These are phyloP conservation scores for Wickerhamomyces bisporus DNA, from an alignment of 805 yeast species.

Conservation along the genomic window DNA sequence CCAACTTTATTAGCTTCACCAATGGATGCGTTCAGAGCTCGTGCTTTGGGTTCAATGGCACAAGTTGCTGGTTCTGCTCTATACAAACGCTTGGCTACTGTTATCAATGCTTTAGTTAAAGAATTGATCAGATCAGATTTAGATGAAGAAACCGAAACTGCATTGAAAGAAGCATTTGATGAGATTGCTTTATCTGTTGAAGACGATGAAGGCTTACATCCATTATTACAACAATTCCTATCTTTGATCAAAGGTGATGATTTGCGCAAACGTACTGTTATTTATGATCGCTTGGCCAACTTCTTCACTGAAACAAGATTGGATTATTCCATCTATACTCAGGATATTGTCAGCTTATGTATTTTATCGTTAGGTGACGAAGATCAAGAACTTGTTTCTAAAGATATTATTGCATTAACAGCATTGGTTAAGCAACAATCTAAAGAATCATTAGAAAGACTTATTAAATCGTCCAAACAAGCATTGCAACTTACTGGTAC, in stretches of 20 bases:
- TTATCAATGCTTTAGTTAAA: constrained; percentile 69
- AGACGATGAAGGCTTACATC: constrained; percentile 75
- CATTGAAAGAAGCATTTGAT: constrained; percentile 54
- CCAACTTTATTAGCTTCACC: constrained; percentile 83
- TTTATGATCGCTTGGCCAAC: constrained; percentile 60
- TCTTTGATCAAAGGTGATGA: constrained; percentile 75
- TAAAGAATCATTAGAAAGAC: constrained; percentile 69
- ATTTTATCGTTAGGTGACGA: constrained; percentile 70
- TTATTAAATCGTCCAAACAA: constrained; percentile 77
- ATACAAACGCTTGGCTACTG: constrained; percentile 63
- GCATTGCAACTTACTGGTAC: constrained; percentile 63
- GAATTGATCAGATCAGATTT: constrained; percentile 40
- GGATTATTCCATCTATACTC: constrained; percentile 68
- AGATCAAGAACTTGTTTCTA: constrained; percentile 55
- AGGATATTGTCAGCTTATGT: constrained; percentile 69
- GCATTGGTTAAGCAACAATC: constrained; percentile 65
- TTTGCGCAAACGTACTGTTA: constrained; percentile 52
- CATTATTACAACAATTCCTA: constrained; percentile 76
- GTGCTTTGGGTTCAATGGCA: constrained; percentile 80
- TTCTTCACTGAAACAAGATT: constrained; percentile 63
- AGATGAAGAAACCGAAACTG: constrained; percentile 31
- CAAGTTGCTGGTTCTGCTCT: constrained; percentile 85
- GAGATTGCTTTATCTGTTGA: constrained; percentile 68
- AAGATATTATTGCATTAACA: constrained; percentile 59
- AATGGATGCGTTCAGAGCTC: constrained; percentile 78